A percentile compares a stretch with the other conserved stretches of the same genome.
Evolutionary conservation across 495 filamentous ascomycete genomes (phyloP).

Genomic region (Sphaerosporella brunnea): DNA sequence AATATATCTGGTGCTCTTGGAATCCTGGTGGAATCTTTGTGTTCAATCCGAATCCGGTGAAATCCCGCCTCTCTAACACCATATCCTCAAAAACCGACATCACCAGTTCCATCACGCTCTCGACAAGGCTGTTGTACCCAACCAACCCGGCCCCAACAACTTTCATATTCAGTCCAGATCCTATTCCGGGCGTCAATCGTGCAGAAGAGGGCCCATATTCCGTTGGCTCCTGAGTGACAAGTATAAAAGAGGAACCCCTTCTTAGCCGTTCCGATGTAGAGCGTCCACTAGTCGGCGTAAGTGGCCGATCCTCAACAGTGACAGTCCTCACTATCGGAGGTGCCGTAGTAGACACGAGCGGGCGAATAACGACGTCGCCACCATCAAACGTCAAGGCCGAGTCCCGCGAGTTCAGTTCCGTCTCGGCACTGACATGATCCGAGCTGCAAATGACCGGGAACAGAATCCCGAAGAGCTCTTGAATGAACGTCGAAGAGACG

Average conservation of each 20-base stretch:
- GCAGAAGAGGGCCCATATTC: slow-evolving; percentile 38
- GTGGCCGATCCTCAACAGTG: slow-evolving; percentile 35
- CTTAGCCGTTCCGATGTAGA: slow-evolving; percentile 44
- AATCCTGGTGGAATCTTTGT: slow-evolving; percentile 79
- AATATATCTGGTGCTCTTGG: slow-evolving; percentile 82
- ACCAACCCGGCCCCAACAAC: slow-evolving; percentile 8
- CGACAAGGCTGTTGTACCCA: slow-evolving; percentile 47
- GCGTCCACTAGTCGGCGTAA: slow-evolving; percentile 29
- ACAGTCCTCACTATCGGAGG: slow-evolving; percentile 56
- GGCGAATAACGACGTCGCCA: slow-evolving; percentile 61
- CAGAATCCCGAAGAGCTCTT: slow-evolving; percentile 55
- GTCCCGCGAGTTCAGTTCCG: slow-evolving; percentile 62
- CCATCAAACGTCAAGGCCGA: slow-evolving; percentile 70
- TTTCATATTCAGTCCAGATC: slow-evolving; percentile 14
- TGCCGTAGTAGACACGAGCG: slow-evolving; percentile 33
- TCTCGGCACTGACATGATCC: slow-evolving; percentile 61
- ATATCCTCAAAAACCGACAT: slow-evolving; percentile 68
- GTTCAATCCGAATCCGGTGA: slow-evolving; percentile 71
- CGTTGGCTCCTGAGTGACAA: slow-evolving; percentile 54
- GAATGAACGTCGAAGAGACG: slow-evolving; percentile 53
- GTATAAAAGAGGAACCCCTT: slow-evolving; percentile 73
- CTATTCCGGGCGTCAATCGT: slow-evolving; percentile 42
- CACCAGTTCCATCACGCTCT: slow-evolving; percentile 55
- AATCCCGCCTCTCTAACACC: slow-evolving; percentile 67
- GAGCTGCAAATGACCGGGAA: slow-evolving; percentile 76